Evolutionary conservation across 768 basidiomycete species (phyloP).

Genomic region (Mycena galericulata): DNA sequence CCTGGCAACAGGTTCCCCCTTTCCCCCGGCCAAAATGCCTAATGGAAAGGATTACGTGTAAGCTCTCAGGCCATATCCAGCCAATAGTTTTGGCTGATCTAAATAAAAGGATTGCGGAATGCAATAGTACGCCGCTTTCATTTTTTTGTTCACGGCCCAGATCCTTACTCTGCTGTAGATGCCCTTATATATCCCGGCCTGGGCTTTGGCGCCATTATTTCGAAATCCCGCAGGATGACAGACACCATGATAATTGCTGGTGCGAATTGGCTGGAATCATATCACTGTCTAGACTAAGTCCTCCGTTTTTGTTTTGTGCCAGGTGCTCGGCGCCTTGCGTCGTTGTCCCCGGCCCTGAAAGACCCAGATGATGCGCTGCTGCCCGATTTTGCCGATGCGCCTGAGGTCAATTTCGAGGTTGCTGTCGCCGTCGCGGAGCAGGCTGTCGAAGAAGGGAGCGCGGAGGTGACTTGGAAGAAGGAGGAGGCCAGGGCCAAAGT

Average conservation of each 20-base stretch:
- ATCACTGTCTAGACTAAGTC: too few species aligned
- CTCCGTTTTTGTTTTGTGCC: too few species aligned
- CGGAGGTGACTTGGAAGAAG: constrained; percentile 68
- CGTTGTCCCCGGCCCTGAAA: constrained; percentile 78
- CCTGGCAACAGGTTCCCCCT: constrained; percentile 88
- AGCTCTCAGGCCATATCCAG: constrained; percentile 39
- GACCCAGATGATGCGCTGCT: constrained; percentile 80
- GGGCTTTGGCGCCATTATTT: constrained; percentile 82
- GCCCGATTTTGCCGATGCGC: constrained; percentile 82
- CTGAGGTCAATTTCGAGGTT: constrained; percentile 82
- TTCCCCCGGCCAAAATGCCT: constrained; percentile 76
- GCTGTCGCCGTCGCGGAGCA: constrained; percentile 85
- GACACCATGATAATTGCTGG: constrained; percentile 87
- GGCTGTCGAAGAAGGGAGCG: constrained; percentile 78
- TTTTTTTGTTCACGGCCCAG: too few species aligned
- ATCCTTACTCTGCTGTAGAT: constrained; percentile 50
- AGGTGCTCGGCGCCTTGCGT: constrained; percentile 75
- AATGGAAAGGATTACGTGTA: constrained; percentile 76
- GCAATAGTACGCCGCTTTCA: constrained; percentile 63
- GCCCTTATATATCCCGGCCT: constrained; percentile 89
- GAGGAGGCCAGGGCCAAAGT: constrained; percentile 67
- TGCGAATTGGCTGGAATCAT: too few species aligned
- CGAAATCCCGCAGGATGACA: constrained; percentile 71
- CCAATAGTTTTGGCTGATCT: neutral
- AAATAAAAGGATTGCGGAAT: constrained; percentile 71